phyloP scores from a whole-genome alignment of 768 basidiomycete genomes.

The Phanerochaete carnosa region DNA sequence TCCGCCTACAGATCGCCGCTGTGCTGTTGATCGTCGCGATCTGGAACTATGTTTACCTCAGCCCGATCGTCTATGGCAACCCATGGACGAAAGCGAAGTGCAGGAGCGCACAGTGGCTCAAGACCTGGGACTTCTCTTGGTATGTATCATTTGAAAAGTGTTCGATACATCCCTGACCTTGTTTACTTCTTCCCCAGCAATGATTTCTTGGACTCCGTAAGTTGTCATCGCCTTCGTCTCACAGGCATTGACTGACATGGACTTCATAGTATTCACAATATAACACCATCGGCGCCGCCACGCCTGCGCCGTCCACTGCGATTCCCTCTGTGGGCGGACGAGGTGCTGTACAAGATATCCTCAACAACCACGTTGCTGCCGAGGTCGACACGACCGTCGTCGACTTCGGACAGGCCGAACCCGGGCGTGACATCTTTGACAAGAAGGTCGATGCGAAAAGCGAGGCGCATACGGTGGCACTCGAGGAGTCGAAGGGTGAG shows the following conservation, averaged over 20 bases:
- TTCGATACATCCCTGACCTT: neutral
- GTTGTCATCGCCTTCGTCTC: slow-evolving; percentile 21
- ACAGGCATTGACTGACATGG: no score
- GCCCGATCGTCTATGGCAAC: slow-evolving; percentile 79
- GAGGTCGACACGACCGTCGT: slow-evolving; percentile 32
- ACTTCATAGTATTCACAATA: slow-evolving; percentile 57
- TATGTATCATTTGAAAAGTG: slow-evolving; percentile 3
- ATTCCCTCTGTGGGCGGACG: slow-evolving; percentile 50
- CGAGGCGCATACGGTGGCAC: slow-evolving; percentile 16
- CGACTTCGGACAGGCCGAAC: slow-evolving; percentile 57
- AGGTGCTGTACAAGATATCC: slow-evolving; percentile 46
- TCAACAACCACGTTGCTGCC: slow-evolving; percentile 31
- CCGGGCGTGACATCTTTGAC: slow-evolving; percentile 73
- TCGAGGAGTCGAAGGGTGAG: slow-evolving; percentile 2
- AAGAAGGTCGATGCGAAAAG: slow-evolving; percentile 51
- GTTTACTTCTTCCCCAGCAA: slow-evolving; percentile 35
- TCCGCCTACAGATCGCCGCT: slow-evolving; percentile 78
- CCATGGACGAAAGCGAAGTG: slow-evolving; percentile 87
- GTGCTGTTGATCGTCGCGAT: slow-evolving; percentile 70
- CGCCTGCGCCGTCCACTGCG: slow-evolving; percentile 35
- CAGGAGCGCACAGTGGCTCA: slow-evolving; percentile 74
- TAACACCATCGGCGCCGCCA: slow-evolving; percentile 29
- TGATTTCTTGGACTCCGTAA: slow-evolving; percentile 66
- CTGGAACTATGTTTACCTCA: slow-evolving; percentile 77
- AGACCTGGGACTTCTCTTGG: slow-evolving; percentile 97